phyloP scores from a whole-genome alignment of 495 filamentous ascomycete species.

The Xylaria scruposa region DNA sequence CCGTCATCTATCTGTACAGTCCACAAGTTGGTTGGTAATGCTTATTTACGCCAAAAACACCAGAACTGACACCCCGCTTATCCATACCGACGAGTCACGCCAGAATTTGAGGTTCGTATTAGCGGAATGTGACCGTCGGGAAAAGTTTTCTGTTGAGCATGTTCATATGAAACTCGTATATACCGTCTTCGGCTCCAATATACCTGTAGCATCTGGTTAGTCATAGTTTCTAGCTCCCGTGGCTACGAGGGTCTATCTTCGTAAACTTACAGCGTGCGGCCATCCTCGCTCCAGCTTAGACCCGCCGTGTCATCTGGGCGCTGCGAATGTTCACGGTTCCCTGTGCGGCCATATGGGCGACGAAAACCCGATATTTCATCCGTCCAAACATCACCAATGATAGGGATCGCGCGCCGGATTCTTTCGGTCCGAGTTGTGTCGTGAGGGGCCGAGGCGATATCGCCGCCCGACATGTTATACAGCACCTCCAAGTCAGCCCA shows the following conservation, averaged over 20 bases:
- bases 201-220: conserved; percentile 57
- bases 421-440: conserved; percentile 33
- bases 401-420: conserved; percentile 35
- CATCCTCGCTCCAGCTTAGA: conserved; percentile 72
- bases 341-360: conserved; percentile 32
- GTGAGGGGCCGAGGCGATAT: conserved; percentile 5
- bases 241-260: background rate
- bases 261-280: conserved; percentile 70
- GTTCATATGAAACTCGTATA: conserved; percentile 76
- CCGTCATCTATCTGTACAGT: conserved; percentile 12
- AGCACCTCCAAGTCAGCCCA: conserved; percentile 45
- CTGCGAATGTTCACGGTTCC: conserved; percentile 40
- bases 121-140: conserved; percentile 66
- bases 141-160: conserved; percentile 68
- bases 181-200: conserved; percentile 74
- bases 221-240: background rate
- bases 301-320: conserved; percentile 66
- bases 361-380: conserved; percentile 33
- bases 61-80: conserved; percentile 8
- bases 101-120: background rate
- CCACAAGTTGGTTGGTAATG: conserved; percentile 13
- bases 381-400: conserved; percentile 39
- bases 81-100: conserved; percentile 14
- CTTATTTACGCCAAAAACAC: conserved; percentile 27
- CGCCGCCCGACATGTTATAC: conserved; percentile 38